Evolutionary conservation across 192 early-diverging fungal species (phyloP), one percentile per base, ranked within the genome.

Genomic region (Chytriomyces confervae): DNA sequence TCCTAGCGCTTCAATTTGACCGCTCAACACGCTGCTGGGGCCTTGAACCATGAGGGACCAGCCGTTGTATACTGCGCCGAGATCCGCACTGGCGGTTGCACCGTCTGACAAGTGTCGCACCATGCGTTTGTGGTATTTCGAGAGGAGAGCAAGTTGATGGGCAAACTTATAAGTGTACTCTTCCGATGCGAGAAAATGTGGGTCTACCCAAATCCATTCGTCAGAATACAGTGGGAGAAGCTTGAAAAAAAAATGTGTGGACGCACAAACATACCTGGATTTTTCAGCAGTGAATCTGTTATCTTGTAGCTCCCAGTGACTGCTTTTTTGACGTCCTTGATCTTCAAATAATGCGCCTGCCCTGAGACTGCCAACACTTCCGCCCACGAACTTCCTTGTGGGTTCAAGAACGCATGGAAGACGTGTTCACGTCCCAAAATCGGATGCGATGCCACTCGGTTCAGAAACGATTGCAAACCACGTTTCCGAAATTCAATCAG

Each of bases 381-480:
- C 20, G 62, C 62, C 85, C 85, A 89, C 13, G 66, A 63, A 16
- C 66, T 46, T 61, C 79, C 72, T 69, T 74, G 47, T 8, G 44
- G 69, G 44, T 72, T 95, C 75, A 99, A 82, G 80, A 99, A 99
- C 51, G 91, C 81, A 78, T 99, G 97, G 81, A 98, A 91, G 50
- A 95, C 88, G 79, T 98, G 96, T 67, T 95, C 95, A 73, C 90
- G 85, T 11, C 92, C 87, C 53, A 99, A 80, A 72, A 94, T 90
- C 44, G 95, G 94, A 86, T 99, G 95, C 76, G 89, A 90, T 2
- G 91, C 93, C 51, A 98, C 78, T 48, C 96, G 90, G 80, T 98
- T 98, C 75, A 99, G 80, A 78, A 99, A 99, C 45, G 90, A 91
- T 85, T 96, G 95, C 67, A 99, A 86, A 93, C 95, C 92, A 23